Conservation (phyloP, 1,284 basidiomycete genomes). For the Cutaneotrichosporon sp. region DNA sequence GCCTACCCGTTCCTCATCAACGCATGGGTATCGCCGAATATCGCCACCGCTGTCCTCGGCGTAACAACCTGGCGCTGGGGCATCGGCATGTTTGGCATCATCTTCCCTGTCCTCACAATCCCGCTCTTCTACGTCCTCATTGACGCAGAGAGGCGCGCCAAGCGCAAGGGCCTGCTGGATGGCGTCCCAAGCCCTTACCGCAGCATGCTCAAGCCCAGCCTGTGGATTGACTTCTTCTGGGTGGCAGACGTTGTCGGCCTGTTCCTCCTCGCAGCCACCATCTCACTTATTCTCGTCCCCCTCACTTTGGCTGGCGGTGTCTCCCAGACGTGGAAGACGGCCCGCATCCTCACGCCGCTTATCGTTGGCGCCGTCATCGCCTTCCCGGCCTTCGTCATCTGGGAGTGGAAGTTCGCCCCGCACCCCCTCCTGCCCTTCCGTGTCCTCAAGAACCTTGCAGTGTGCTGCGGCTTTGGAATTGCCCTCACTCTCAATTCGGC, state of each 20-base stretch:
- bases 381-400: constrained; percentile 45
- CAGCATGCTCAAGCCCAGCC: background rate
- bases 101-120: constrained; percentile 44
- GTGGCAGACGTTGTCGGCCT: constrained; percentile 47
- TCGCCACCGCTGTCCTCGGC: constrained; percentile 21
- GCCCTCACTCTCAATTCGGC: constrained; percentile 47
- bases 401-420: constrained; percentile 43
- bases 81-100: constrained; percentile 50
- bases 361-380: constrained; percentile 44
- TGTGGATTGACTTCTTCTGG: constrained; percentile 47
- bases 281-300: constrained; percentile 40
- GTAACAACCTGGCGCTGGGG: constrained; percentile 48
- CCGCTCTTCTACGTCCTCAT: constrained; percentile 41
- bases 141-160: constrained; percentile 35
- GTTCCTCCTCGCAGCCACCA: constrained; percentile 30
- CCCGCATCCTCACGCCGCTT: constrained; percentile 44
- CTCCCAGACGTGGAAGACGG: constrained; percentile 31
- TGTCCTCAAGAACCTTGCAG: constrained; percentile 46
- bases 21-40: constrained; percentile 17
- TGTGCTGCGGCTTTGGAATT: constrained; percentile 44
- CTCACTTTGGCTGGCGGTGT: constrained; percentile 45
- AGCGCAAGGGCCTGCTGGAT: constrained; percentile 19
- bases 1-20: constrained; percentile 46
- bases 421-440: constrained; percentile 47
- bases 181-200: constrained; percentile 34